Percentiles rank a stretch among this genome's conserved stretches.
Conservation (phyloP, 139 green algal genomes). For the Coelastrella sp. region DNA sequence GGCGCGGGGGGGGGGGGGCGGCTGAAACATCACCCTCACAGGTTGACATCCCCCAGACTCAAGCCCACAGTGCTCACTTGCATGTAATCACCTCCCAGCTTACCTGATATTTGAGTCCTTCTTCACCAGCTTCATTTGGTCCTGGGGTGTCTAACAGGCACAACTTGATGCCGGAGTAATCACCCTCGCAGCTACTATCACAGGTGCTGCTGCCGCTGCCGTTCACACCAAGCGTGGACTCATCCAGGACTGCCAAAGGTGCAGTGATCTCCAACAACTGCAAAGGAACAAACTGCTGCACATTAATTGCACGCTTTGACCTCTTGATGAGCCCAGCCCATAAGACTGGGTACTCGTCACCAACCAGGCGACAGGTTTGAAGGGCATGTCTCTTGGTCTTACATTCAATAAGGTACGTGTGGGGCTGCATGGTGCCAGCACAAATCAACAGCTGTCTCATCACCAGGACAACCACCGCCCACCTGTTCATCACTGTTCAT, state of each 20-base stretch:
- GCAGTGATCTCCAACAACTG: slow-evolving; percentile 56
- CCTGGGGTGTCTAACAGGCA: slow-evolving; percentile 79
- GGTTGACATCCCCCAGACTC: not conserved
- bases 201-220: not conserved
- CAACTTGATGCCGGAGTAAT: slow-evolving; percentile 41
- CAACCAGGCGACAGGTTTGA: too few species aligned
- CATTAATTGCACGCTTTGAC: too few species aligned
- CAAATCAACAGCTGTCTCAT: not conserved
- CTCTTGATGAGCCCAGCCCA: too few species aligned
- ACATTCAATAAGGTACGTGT: too few species aligned
- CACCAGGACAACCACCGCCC: not conserved
- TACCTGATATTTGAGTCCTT: slow-evolving; percentile 71
- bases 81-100: not conserved
- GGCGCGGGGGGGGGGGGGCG: too few species aligned
- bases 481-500: slow-evolving; percentile 39
- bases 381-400: too few species aligned
- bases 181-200: not conserved
- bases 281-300: not conserved
- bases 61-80: too few species aligned
- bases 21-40: too few species aligned
- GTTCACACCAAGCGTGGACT: not conserved
- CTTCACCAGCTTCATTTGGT: slow-evolving; percentile 81
- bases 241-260: slow-evolving; percentile 58
- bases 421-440: too few species aligned
- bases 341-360: too few species aligned